Percentiles rank a stretch among this genome's conserved stretches.
Conservation (phyloP, 1,284 basidiomycete genomes). For the Phaffia rhodozyma region DNA sequence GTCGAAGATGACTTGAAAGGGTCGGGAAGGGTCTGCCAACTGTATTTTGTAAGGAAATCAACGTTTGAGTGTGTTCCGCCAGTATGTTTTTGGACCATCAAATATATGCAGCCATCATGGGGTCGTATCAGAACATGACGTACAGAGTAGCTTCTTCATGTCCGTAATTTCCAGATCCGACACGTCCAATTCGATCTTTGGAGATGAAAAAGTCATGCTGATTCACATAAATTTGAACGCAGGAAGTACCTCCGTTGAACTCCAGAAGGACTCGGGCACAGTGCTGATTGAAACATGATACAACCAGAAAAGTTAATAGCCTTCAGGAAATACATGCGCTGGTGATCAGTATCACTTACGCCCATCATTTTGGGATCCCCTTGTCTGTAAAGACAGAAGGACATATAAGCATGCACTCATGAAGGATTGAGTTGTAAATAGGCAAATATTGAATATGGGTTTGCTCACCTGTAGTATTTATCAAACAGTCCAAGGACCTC, state of each 20-base stretch:
- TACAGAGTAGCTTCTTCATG: slow-evolving; percentile 1
- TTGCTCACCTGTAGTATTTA: slow-evolving; percentile 42
- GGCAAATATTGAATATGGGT: too few species aligned
- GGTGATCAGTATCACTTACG: slow-evolving; percentile 41
- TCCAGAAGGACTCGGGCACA: slow-evolving; percentile 93
- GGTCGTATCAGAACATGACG: background rate
- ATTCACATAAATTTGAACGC: slow-evolving; percentile 97
- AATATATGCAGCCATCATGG: background rate
- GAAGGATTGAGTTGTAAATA: too few species aligned
- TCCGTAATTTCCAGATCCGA: too few species aligned
- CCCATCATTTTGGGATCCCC: slow-evolving; percentile 99
- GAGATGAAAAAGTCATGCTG: slow-evolving; percentile 98
- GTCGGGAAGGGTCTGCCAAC: slow-evolving; percentile 70
- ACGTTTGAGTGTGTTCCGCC: slow-evolving; percentile 1
- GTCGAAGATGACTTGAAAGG: slow-evolving; percentile 69
- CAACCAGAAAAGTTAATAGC: background rate
- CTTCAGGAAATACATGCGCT: background rate
- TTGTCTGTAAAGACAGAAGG: slow-evolving; percentile 52
- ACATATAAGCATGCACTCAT: background rate
- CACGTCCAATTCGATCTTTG: slow-evolving; percentile 52
- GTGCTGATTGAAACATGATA: slow-evolving; percentile 47
- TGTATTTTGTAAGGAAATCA: slow-evolving; percentile 27
- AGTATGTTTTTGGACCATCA: too few species aligned
- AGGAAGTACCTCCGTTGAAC: slow-evolving; percentile 94
- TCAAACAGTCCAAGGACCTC: slow-evolving; percentile 96